Evolutionary conservation across 257 asterid genomes (phyloP).

Genomic region (Solanum bulbocastanum): DNA sequence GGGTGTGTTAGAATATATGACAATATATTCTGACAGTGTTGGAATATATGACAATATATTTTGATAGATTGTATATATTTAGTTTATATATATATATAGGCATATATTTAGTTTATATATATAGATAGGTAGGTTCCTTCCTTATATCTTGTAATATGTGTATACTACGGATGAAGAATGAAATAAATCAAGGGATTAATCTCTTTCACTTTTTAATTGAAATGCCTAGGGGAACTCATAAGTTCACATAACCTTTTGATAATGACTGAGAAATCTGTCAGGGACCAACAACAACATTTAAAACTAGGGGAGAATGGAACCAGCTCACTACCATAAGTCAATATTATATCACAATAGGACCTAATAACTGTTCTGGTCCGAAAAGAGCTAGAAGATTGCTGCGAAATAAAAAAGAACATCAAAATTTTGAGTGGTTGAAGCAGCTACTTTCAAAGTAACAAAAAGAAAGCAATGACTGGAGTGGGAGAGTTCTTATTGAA

Average conservation of each 20-base stretch:
- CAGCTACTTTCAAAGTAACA: not conserved
- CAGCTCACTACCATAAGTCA: not conserved
- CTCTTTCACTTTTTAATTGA: no score
- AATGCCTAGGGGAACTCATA: not conserved
- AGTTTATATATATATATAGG: no score
- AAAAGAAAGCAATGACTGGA: not conserved
- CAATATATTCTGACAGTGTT: no score
- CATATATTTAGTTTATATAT: no score
- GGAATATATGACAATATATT: no score
- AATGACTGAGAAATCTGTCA: not conserved
- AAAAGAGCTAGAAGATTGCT: not conserved
- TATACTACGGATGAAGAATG: no score
- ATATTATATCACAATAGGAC: not conserved
- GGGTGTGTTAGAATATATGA: no score
- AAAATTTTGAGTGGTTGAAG: not conserved
- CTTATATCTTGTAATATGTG: no score
- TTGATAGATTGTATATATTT: no score
- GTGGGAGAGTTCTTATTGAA: not conserved
- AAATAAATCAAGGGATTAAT: no score
- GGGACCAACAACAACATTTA: not conserved
- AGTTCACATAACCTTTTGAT: not conserved
- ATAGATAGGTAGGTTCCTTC: no score
- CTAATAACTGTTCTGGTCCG: not conserved
- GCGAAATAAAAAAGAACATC: not conserved
- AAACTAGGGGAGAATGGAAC: not conserved